Conservation (phyloP, 2,329 filamentous ascomycete genomes). For the Nemania serpens region DNA sequence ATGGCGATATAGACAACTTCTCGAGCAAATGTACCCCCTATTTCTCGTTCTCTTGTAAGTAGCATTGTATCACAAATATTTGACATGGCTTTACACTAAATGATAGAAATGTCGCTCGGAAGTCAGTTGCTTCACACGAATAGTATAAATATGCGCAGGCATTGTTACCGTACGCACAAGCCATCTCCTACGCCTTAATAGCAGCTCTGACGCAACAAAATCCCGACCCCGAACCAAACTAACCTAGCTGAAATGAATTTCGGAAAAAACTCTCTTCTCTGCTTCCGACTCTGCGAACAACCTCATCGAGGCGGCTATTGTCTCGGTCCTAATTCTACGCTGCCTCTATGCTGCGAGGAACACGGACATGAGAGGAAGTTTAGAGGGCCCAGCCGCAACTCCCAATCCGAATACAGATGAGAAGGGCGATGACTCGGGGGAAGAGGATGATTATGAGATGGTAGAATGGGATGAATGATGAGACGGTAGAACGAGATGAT, state of each 20-base stretch:
- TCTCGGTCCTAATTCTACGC: neutral
- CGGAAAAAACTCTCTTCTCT: neutral
- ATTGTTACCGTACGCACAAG: no score
- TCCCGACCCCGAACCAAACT: no score
- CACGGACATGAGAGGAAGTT: no score
- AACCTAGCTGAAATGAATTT: neutral
- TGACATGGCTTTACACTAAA: neutral
- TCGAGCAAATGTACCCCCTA: neutral
- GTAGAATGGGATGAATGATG: neutral
- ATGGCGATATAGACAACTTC: no score
- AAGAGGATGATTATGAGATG: neutral
- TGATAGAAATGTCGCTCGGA: no score
- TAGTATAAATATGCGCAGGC: no score
- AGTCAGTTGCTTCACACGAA: no score
- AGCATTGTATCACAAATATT: neutral
- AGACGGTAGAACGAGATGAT: neutral
- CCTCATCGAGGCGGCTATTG: neutral
- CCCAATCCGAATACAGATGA: neutral
- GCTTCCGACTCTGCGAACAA: neutral
- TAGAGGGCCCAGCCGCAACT: no score
- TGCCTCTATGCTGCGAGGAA: neutral
- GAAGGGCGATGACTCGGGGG: neutral
- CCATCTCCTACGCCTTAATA: no score
- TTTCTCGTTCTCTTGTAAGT: neutral
- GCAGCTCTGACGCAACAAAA: no score